Base-by-base conservation (phyloP, 1,139 yeast genomes). In the Kodamaea fungicola region DNA sequence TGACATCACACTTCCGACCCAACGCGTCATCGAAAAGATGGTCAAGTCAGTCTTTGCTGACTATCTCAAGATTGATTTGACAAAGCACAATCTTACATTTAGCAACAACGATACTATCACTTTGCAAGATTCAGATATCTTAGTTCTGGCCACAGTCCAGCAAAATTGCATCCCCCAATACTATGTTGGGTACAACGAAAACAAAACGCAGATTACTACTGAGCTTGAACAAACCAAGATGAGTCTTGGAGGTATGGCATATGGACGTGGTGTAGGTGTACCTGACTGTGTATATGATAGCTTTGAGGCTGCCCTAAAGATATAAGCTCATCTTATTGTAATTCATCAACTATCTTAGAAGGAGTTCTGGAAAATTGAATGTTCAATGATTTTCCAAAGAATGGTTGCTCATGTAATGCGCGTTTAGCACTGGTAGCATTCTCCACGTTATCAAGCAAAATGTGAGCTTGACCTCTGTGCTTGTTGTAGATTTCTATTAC, bases 181-280 rank as follows among this genome's bases (percentile, higher is more conserved):
- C 56, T 70, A 75, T 31, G 84, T 84, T 19, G 96, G 95, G 0
- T 90, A 85, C 56, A 63, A 67, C 22, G 71, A 63, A 2, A 58
- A 74, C 42, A 70, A 72, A 35, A 55, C 63, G n/a, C 43, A 53
- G 4, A 61, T 73, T 23, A 56, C 59, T 4, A 63, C 67, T 33
- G 48, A 58, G 6, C 47, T 54, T 10, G 39, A 52, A 0, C 62
- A 61, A 8, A 77, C 66, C 40, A 65, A 68, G 16, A 54, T 88
- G 2, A 73, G 81, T 1, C 54, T 85, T 7, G 89, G 94, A 16
- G 97, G 97, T 0, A 86, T 84, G 78, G 78, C 88, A 2, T 83
- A 83, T 57, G 87, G 89, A 8, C 75, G 74, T 31, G 95, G 96
- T 0, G 79, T 87, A 2, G 97, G 97, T 1, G 90, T 90, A 1